Percentiles rank a stretch among this genome's conserved stretches.
Evolutionary conservation across 2,329 filamentous ascomycete species (phyloP).

Genomic region (Balansia obtecta): DNA sequence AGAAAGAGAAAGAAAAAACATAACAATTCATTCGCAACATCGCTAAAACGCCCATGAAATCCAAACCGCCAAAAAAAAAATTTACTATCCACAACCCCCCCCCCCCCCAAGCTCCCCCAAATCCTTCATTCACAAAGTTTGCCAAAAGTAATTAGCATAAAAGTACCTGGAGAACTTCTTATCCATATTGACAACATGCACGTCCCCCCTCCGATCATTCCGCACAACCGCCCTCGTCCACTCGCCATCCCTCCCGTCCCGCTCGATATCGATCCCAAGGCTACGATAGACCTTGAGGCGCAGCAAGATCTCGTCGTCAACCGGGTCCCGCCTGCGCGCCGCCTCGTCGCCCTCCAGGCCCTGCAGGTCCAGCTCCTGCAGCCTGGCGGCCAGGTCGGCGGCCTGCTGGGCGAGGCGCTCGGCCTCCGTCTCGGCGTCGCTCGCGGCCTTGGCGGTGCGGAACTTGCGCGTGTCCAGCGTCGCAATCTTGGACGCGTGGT

Average conservation of each 20-base stretch:
- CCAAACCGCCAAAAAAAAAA: too few relatives aligned
- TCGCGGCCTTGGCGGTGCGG: conserved; percentile 80
- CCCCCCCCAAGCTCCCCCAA: too few relatives aligned
- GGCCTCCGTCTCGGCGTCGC: conserved; percentile 86
- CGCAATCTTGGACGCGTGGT: conserved; percentile 74
- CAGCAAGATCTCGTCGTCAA: conserved; percentile 55
- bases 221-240: conserved; percentile 78
- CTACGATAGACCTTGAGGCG: conserved; percentile 85
- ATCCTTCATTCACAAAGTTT: conserved; percentile 53
- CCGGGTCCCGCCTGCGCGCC: conserved; percentile 24
- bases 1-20: too few relatives aligned
- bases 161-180: conserved; percentile 84
- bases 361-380: conserved; percentile 77
- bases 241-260: conserved; percentile 59
- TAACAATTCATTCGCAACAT: too few relatives aligned
- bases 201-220: conserved; percentile 78
- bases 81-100: too few relatives aligned
- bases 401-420: conserved; percentile 75
- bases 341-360: conserved; percentile 58
- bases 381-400: conserved; percentile 57
- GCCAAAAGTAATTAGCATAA: conserved; percentile 95
- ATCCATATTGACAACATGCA: conserved; percentile 90
- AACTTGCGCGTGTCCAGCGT: conserved; percentile 89
- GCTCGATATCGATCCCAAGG: conserved; percentile 78
- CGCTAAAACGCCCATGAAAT: too few relatives aligned